These are phyloP conservation scores for Pogostemon cablin DNA, from an alignment of 257 asterid genomes.

Conservation along the genomic window DNA sequence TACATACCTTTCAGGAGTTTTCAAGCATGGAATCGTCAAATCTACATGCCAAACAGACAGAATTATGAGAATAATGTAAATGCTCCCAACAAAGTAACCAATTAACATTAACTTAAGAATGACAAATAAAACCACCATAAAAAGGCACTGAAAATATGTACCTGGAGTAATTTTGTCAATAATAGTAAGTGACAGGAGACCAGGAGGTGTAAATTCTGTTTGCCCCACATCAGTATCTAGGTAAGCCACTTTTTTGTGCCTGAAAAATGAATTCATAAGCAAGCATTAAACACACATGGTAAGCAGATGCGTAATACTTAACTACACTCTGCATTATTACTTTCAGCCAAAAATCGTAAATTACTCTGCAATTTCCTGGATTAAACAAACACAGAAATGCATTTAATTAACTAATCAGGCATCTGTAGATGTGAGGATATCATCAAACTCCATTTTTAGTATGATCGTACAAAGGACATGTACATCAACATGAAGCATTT, in stretches of 20 bases:
- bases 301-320: not conserved
- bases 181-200: constrained; percentile 71
- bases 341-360: not conserved
- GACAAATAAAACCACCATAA: not conserved
- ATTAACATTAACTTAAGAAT: constrained; percentile 6
- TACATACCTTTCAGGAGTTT: constrained; percentile 89
- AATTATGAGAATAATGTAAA: constrained; percentile 19
- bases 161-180: constrained; percentile 82
- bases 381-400: constrained; percentile 14
- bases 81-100: constrained; percentile 20
- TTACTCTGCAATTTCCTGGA: constrained; percentile 2
- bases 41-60: constrained; percentile 47
- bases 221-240: constrained; percentile 98
- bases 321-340: constrained; percentile 8
- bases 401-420: not conserved
- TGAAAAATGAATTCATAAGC: constrained; percentile 35
- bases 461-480: constrained; percentile 16
- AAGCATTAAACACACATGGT: not conserved
- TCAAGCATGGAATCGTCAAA: constrained; percentile 76
- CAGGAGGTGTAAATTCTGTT: constrained; percentile 94
- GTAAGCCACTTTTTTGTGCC: constrained; percentile 85
- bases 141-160: constrained; percentile 21
- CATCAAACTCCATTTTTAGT: constrained; percentile 2
- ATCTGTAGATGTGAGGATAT: not conserved
- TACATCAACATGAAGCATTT: not conserved